Base-by-base conservation (phyloP, 1,139 yeast genomes). In the Diutina sp. region DNA sequence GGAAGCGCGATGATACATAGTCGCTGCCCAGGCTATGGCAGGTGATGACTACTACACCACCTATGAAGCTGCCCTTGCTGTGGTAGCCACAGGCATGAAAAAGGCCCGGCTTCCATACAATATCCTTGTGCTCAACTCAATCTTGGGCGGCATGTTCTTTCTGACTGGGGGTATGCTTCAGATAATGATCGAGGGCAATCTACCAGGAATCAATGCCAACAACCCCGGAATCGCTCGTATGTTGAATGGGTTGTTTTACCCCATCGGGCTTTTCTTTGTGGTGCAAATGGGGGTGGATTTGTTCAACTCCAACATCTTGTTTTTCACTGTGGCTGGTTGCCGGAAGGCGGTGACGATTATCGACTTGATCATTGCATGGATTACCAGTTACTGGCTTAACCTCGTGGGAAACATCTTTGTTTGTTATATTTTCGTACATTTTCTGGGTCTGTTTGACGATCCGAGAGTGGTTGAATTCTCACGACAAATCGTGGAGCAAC, bases 61-160 rank as follows among this genome's bases (percentile, higher is more conserved):
- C 9, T 83, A 86, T 67, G 95, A 87, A 63, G 84, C 93, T 1
- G 93, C 93, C 0, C 67, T 87, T 56, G 93, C 93, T 0, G 85
- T 85, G 55, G 90, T 87, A 41, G 95, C 95, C 7, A 87, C 93
- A 0, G 77, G 89, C 1, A 87, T 86, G 93, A 87, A 87, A 66
- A 87, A 87, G 65, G 80, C 91, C 2, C 75, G 95, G 64, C 75
- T 85, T 29, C 76, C 82, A 58, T 61, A 83, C 6, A 84, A 83
- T 58, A 76, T 83, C 1, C 67, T 87, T 35, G 61, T 82, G 0
- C 64, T 86, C 41, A 86, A 86, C 65, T 81, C 90, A 1, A 66
- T 87, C 11, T 69, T 85, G 61, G 95, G 91, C 2, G 95, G 91
- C 0, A 64, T 85, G 1, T 66, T 87, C 12, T 87, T 88, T 66